phyloP scores from a whole-genome alignment of 768 basidiomycete species.

The Chalciporus chontae region DNA sequence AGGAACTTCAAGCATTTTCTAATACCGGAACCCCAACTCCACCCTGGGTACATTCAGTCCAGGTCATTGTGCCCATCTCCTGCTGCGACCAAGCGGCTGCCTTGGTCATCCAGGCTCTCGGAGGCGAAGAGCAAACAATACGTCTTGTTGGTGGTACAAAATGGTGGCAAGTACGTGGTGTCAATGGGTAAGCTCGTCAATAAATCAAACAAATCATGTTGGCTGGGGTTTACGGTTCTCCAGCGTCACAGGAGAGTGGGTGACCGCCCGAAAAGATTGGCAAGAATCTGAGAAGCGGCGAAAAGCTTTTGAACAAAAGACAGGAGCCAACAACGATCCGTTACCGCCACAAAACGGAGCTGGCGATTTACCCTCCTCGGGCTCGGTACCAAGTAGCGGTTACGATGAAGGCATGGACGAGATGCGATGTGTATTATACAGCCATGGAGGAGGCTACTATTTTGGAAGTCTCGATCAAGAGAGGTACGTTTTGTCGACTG shows the following conservation, averaged over 20 bases:
- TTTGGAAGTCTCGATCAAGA: conserved; percentile 81
- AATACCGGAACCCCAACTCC: conserved; percentile 83
- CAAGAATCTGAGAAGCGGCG: conserved; percentile 57
- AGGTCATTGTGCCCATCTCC: conserved; percentile 68
- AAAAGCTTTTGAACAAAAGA: conserved; percentile 44
- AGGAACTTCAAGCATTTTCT: conserved; percentile 75
- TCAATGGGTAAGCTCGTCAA: conserved; percentile 58
- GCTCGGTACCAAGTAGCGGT: conserved; percentile 30
- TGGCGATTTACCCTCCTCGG: conserved; percentile 14
- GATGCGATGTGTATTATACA: conserved; percentile 79
- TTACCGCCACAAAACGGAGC: conserved; percentile 15
- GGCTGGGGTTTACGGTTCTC: conserved; percentile 10
- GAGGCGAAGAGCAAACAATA: conserved; percentile 73
- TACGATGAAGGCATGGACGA: conserved; percentile 76
- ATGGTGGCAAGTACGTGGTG: conserved; percentile 96
- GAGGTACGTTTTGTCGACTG: conserved; percentile 36
- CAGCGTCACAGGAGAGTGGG: conserved; percentile 86
- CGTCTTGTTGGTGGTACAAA: conserved; percentile 83
- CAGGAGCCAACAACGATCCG: conserved; percentile 1
- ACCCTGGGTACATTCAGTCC: conserved; percentile 75
- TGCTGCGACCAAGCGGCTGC: conserved; percentile 73
- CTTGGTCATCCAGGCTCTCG: conserved; percentile 71
- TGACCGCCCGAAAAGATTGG: conserved; percentile 82
- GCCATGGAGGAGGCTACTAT: conserved; percentile 84
- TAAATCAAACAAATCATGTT: conserved; percentile 3